Evolutionary conservation across 148 eudicot species (phyloP).

Genomic region (Pharnaceum exiguum): DNA sequence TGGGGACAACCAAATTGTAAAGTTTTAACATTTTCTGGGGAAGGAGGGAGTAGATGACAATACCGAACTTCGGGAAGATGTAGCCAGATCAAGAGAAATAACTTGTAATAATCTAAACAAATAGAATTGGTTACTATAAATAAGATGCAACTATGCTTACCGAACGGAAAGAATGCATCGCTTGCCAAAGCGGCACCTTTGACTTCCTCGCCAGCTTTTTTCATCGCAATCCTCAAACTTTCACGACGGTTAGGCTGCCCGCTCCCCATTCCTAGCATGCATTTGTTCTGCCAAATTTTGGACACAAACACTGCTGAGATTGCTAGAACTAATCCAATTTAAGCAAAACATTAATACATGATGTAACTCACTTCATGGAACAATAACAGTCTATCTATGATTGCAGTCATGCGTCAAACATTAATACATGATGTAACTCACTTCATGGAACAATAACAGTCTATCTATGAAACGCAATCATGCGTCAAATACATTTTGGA

Average conservation of each 20-base stretch:
- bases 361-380: not conserved
- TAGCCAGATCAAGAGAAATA: not conserved
- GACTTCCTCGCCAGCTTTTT: slow-evolving; percentile 87
- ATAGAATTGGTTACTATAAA: not conserved
- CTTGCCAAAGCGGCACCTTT: slow-evolving; percentile 97
- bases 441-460: too few relatives aligned
- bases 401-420: too few relatives aligned
- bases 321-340: not conserved
- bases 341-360: not conserved
- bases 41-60: too few relatives aligned
- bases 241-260: slow-evolving; percentile 96
- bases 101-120: not conserved
- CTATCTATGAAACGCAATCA: too few relatives aligned
- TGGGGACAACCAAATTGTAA: too few relatives aligned
- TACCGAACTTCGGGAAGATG: too few relatives aligned
- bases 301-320: not conserved
- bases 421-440: not conserved
- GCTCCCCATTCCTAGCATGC: slow-evolving; percentile 98
- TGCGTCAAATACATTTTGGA: too few relatives aligned
- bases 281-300: slow-evolving; percentile 45
- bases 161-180: slow-evolving; percentile 99
- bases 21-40: too few relatives aligned
- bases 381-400: too few relatives aligned
- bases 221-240: slow-evolving; percentile 87
- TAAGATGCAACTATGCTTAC: slow-evolving; percentile 32